Base-by-base conservation (phyloP, 257 asterid species). In the Solanum sejunctum region DNA sequence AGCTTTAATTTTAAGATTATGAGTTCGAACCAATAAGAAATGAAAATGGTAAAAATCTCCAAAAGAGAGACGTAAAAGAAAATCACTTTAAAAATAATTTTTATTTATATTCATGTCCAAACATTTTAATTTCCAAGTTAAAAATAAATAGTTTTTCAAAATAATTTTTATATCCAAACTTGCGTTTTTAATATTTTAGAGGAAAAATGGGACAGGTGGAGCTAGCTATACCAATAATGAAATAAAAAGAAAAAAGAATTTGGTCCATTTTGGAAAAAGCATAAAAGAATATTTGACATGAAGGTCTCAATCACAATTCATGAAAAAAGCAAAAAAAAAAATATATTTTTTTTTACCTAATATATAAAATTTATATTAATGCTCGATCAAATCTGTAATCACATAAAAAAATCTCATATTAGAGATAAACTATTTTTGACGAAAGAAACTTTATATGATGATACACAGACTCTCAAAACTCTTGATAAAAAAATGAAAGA, bases 221-320 rank as follows among this genome's bases (percentile, higher is more conserved):
- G 45, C 63, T 49, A 49, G 23, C 3, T 11, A 75, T 75, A 75
- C 61, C 81, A 75, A 49, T 75, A 7, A 61, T 61, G 36, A 5
- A 60, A 61, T 15, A 1, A 7, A 7, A 11, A n/a, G 1, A 2
- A 7, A 13, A 9, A 73, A 43, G 45, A 23, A 36, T 36, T 67
- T 15, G 49, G 23, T 36, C 77, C 77, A 47, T 49, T 77, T 77
- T 15, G n/a, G 39, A 7, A 70, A 32, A 73, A 47, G 41, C 60
- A 73, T 47, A 77, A 77, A 77, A 10, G 63, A 75, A 75, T 49
- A 75, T 54, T 49, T 73, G 36, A 73, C 4, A 10, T 16, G 61
- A 49, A 18, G 21, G 47, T 51, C 61, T 75, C 21, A 26, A 51
- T 51, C 58, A 77, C 10, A 26, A 7, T 26, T 51, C 11, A 26